Conservation (phyloP, 306 rosid species). For the Cicer pinnatifidum region DNA sequence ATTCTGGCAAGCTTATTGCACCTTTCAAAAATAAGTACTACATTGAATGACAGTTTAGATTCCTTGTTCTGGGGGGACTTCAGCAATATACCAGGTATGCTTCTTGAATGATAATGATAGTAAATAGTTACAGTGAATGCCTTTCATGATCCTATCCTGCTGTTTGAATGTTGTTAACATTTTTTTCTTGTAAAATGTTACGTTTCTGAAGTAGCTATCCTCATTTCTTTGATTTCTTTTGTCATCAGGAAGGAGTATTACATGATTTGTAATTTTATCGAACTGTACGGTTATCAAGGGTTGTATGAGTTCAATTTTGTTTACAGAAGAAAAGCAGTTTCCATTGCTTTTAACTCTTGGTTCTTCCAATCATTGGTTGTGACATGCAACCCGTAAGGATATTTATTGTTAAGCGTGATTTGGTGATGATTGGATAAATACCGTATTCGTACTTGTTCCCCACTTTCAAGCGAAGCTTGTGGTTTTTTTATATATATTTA, state of each 20-base stretch:
- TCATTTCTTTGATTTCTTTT: conserved; percentile 6
- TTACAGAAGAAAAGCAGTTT: not conserved
- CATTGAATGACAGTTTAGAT: conserved; percentile 69
- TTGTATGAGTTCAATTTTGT: conserved; percentile 3
- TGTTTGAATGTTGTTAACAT: not conserved
- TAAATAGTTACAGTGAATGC: not conserved
- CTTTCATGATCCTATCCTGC: conserved; percentile 10
- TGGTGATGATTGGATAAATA: conserved; percentile 34
- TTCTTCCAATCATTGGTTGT: conserved; percentile 40
- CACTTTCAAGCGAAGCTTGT: conserved; percentile 42
- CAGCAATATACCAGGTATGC: conserved; percentile 48
- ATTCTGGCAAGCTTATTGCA: conserved; percentile 61
- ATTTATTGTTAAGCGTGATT: conserved; percentile 12
- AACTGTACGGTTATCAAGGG: conserved; percentile 15
- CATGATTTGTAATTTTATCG: conserved; percentile 36
- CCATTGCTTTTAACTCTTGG: conserved; percentile 25
- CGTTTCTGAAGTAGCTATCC: not conserved
- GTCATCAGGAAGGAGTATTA: not conserved
- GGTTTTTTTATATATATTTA: conserved; percentile 33
- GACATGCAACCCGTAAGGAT: conserved; percentile 13
- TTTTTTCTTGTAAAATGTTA: too few species aligned
- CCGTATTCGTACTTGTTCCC: conserved; percentile 24
- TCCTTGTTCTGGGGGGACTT: conserved; percentile 35
- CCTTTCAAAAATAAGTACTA: conserved; percentile 68
- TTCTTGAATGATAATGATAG: conserved; percentile 32